Base-by-base conservation (phyloP, 2,329 filamentous ascomycete species). In the Colletotrichum euphorbiae region DNA sequence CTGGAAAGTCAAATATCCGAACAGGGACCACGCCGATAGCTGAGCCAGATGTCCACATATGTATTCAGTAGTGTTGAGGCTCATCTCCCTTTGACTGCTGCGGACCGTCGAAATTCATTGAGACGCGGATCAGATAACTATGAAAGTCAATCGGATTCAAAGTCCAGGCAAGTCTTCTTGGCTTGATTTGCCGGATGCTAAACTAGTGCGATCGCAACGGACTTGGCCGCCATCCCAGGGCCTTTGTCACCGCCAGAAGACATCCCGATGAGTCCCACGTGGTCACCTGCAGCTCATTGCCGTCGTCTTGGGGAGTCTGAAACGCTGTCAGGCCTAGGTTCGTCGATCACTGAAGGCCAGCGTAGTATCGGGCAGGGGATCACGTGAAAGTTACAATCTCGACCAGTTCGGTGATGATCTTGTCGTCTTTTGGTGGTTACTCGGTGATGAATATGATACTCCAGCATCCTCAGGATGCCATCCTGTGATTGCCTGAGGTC, bases 401-500 rank as follows among this genome's bases (percentile, higher is more conserved):
- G 51, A 54, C 51, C 51, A 21, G 51, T 6, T 17, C 51, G 31
- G 51, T 24, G 31, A 36, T 58, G 55, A 58, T 46, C 55, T n/a
- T 36, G 40, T 9, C 31, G 13, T 21, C 40, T 33, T 36, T 58
- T 42, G 55, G 55, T 36, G 40, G 13, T 12, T 42, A 24, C 15
- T 57, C 54, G 54, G 54, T 57, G 54, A 58, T 58, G n/a, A n/a
- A n/a, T n/a, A n/a, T n/a, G 55, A 58, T 21, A 58, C 40, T 17
- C 19, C 40, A 43, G 55, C 55, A 43, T n/a, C n/a, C n/a, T 19
- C 15, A n/a, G 17, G n/a, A 58, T 46, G n/a, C n/a, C n/a, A n/a
- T 38, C 13, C 17, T 46, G n/a, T 57, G 40, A 58, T 48, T 58
- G 55, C 21, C 45, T 7, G 19, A 38, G 28, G 7, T 33, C 33